Conservation (phyloP, 495 filamentous ascomycete species). For the Hypoxylon intermedium region DNA sequence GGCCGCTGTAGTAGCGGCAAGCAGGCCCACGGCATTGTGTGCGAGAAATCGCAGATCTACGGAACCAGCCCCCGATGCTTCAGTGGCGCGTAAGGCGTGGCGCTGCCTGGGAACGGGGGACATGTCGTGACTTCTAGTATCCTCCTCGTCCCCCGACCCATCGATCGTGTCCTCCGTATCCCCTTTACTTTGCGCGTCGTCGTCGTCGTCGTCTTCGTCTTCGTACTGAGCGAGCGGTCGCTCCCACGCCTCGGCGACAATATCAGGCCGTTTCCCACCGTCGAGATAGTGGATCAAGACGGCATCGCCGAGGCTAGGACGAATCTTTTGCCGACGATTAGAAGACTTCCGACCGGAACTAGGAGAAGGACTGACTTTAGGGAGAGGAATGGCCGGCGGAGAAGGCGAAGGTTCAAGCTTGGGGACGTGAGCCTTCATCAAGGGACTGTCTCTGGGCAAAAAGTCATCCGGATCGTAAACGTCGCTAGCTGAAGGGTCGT, state of each 20-base stretch:
- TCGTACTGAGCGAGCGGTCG: constrained; percentile 30
- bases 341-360: constrained; percentile 48
- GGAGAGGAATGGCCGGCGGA: constrained; percentile 41
- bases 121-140: constrained; percentile 42
- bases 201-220: constrained; percentile 24
- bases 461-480: constrained; percentile 57
- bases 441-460: constrained; percentile 51
- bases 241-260: constrained; percentile 52
- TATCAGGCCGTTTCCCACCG: constrained; percentile 55
- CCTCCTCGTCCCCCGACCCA: constrained; percentile 39
- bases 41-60: constrained; percentile 52
- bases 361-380: constrained; percentile 50
- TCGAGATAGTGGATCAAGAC: constrained; percentile 61
- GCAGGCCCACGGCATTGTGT: constrained; percentile 44
- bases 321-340: constrained; percentile 52
- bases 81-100: constrained; percentile 20
- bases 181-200: constrained; percentile 33
- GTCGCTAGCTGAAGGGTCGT: constrained; percentile 51
- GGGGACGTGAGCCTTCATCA: constrained; percentile 49
- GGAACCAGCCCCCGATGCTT: constrained; percentile 21
- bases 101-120: constrained; percentile 34
- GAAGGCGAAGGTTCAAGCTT: constrained; percentile 51
- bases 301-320: constrained; percentile 59
- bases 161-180: constrained; percentile 36
- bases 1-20: constrained; percentile 38